Conservation (phyloP, 2,329 filamentous ascomycete species). For the Arthrobotrys pseudoclavata region DNA sequence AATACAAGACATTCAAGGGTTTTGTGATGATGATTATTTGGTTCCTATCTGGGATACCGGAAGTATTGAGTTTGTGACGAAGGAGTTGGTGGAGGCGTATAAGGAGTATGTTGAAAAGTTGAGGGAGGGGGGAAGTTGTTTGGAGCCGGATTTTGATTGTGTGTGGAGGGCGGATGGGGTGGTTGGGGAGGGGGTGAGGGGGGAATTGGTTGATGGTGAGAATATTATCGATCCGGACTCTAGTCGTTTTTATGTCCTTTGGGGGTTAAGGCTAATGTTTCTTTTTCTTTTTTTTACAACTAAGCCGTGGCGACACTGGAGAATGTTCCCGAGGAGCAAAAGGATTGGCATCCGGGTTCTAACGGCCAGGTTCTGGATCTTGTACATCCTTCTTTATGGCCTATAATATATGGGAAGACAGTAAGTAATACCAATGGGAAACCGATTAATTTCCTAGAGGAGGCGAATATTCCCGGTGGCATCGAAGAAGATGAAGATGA, state of each 20-base stretch:
- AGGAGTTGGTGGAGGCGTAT: conserved; percentile 39
- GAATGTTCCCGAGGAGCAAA: conserved; percentile 68
- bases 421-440: conserved; percentile 15
- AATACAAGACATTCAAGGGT: not conserved
- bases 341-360: conserved; percentile 75
- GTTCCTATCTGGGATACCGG: conserved; percentile 8
- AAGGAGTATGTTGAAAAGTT: conserved; percentile 1
- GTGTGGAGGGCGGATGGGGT: conserved; percentile 41
- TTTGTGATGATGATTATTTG: not conserved
- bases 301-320: conserved; percentile 69
- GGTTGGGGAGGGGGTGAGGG: conserved; percentile 24
- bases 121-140: not conserved
- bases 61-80: not conserved
- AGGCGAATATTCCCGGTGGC: not conserved
- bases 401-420: conserved; percentile 70
- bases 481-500: conserved; percentile 16
- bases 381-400: conserved; percentile 76
- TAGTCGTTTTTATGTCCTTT: not conserved
- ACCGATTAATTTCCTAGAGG: conserved; percentile 12
- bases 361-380: conserved; percentile 73
- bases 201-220: conserved; percentile 32
- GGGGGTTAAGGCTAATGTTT: not conserved
- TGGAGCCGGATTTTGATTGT: conserved; percentile 38
- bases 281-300: too few species aligned
- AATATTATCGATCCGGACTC: not conserved